phyloP scores from a whole-genome alignment of 2,329 filamentous ascomycete genomes.

The Cladosporium austrohemisphaericum region DNA sequence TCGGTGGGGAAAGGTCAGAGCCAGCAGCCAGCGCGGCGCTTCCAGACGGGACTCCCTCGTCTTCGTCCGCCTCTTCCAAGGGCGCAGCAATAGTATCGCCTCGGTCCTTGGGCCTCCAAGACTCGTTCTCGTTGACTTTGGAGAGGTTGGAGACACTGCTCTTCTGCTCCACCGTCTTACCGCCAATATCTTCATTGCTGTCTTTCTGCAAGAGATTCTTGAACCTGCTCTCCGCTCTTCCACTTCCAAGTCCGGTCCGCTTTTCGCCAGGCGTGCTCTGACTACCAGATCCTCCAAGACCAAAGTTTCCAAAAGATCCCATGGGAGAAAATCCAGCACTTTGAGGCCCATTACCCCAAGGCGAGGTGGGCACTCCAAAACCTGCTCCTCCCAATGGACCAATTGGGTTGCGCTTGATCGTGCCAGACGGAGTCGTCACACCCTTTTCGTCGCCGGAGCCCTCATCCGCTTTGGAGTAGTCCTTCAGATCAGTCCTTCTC shows the following conservation, averaged over 20 bases:
- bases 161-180: constrained; percentile 51
- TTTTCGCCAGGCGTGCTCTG: constrained; percentile 62
- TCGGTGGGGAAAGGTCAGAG: constrained; percentile 60
- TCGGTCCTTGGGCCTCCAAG: constrained; percentile 39
- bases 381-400: constrained; percentile 49
- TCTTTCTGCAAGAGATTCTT: constrained; percentile 82
- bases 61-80: constrained; percentile 72
- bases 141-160: constrained; percentile 50
- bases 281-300: constrained; percentile 51
- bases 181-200: constrained; percentile 57
- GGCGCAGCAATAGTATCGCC: constrained; percentile 23
- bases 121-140: constrained; percentile 52
- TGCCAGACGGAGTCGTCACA: constrained; percentile 45
- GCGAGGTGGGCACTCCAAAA: constrained; percentile 47
- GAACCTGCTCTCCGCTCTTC: constrained; percentile 74
- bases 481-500: constrained; percentile 60
- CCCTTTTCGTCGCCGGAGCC: constrained; percentile 36
- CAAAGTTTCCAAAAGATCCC: constrained; percentile 88
- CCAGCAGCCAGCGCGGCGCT: constrained; percentile 72
- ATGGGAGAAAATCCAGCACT: constrained; percentile 65
- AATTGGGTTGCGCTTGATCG: constrained; percentile 55
- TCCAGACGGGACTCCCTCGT: constrained; percentile 52
- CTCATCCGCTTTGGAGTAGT: constrained; percentile 36
- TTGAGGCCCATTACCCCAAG: constrained; percentile 59
- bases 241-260: constrained; percentile 61